phyloP scores from a whole-genome alignment of 2,329 filamentous ascomycete genomes.

The Aureobasidium sp. region DNA sequence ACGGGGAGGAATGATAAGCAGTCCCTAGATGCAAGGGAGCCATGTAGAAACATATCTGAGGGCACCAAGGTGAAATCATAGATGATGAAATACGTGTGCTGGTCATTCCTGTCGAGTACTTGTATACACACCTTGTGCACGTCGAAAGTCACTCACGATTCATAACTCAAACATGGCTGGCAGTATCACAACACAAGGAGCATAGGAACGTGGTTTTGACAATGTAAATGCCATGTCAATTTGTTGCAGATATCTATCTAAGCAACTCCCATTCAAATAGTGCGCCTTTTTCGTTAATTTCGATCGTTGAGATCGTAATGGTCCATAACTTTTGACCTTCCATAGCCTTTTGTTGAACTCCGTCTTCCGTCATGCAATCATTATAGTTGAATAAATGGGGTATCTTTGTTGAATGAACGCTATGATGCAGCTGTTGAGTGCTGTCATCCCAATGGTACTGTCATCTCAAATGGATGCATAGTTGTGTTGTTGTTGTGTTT shows the following conservation, averaged over 20 bases:
- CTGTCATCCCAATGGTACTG: conserved; percentile 4
- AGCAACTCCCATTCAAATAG: conserved; percentile 6
- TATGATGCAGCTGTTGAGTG: conserved; percentile 17
- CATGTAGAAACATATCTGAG: no score
- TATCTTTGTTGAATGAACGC: conserved; percentile 23
- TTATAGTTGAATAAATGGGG: conserved; percentile 20
- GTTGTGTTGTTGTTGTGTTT: conserved; percentile 2
- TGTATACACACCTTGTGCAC: no score
- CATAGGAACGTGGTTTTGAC: neutral
- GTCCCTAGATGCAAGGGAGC: no score
- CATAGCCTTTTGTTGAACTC: conserved; percentile 24
- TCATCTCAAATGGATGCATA: conserved; percentile 11
- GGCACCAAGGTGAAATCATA: no score
- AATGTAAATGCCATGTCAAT: neutral
- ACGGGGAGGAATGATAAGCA: no score
- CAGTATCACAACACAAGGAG: no score
- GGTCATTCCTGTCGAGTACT: no score
- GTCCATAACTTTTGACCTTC: conserved; percentile 15
- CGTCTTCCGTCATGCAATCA: conserved; percentile 15
- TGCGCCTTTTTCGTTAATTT: conserved; percentile 7
- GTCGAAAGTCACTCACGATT: no score
- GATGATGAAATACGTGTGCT: no score
- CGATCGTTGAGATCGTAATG: conserved; percentile 23
- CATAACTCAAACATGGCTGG: no score
- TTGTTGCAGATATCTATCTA: conserved; percentile 6